Evolutionary conservation across 2,329 filamentous ascomycete species (phyloP).

Genomic region (Berkeleyomyces basicola): DNA sequence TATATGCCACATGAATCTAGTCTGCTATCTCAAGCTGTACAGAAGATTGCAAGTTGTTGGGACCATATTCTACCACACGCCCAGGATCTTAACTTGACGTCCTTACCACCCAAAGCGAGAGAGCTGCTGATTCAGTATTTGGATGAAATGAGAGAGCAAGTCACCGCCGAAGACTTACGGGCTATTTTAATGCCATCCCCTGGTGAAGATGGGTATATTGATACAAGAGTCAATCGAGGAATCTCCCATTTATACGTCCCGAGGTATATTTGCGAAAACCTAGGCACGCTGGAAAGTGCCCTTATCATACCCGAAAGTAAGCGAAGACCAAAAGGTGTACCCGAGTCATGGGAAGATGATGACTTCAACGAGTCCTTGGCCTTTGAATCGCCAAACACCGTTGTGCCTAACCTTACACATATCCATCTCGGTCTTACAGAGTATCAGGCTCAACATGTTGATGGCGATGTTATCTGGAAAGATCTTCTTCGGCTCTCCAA

Average conservation of each 20-base stretch:
- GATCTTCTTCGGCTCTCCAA: neutral
- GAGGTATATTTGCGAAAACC: neutral
- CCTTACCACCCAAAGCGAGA: neutral
- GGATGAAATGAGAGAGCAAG: neutral
- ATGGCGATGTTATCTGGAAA: neutral
- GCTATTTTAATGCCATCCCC: neutral
- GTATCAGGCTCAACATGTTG: neutral
- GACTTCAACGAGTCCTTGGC: neutral
- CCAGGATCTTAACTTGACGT: neutral
- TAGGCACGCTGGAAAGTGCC: neutral
- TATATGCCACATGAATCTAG: neutral
- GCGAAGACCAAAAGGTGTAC: neutral
- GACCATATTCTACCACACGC: neutral
- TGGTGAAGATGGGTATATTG: neutral
- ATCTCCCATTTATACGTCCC: neutral
- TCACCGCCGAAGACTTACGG: neutral
- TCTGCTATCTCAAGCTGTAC: neutral
- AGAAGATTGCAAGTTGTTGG: neutral
- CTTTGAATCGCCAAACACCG: neutral
- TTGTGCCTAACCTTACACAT: neutral
- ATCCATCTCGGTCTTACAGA: neutral
- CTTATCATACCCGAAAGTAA: neutral
- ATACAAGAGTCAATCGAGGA: neutral
- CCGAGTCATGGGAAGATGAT: constrained; percentile 1
- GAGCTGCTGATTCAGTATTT: neutral